Base-by-base conservation (phyloP, 257 asterid genomes). In the Plantago major region DNA sequence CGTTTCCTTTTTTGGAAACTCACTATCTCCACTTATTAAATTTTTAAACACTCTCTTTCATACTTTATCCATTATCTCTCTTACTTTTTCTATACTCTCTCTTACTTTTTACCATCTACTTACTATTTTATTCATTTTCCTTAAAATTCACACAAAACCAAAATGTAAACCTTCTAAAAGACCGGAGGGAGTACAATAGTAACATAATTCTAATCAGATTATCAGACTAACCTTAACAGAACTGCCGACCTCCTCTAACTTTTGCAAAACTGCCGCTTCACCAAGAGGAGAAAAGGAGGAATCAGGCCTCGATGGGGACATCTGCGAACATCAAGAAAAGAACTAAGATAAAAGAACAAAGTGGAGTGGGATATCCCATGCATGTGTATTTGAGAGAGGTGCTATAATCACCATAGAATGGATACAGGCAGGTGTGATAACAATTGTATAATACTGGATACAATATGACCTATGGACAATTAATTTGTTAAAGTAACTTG, bases 171-270 rank as follows among this genome's bases (percentile, higher is more conserved):
- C n/a, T n/a, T n/a, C n/a, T n/a, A n/a, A n/a, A n/a, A n/a, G n/a
- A n/a, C n/a, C n/a, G n/a, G n/a, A n/a, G n/a, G n/a, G n/a, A n/a
- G n/a, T 13, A 40, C 4, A 22, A 57, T 3, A 11, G 18, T 50
- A 44, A 33, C 19, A 43, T 55, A 30, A 66, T 16, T 46, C 16
- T 3, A 3, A 47, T 33, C 43, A 46, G 19, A 33, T 42, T 33
- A 22, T 38, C 45, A 47, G 38, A n/a, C 81, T 52, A 61, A 87
- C 95, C 94, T 82, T 87, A 59, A 87, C 81, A n/a, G 85, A 78
- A 70, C 78, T 78, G 69, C 90, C 81, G 64, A 87, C 90, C 72
- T 87, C 94, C 69, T 84, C 90, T 42, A 87, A 75, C 67, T 81
- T 84, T 46, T 79, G 84, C 67, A 84, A 66, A 64, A 87, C 75